A percentile compares a stretch with the other conserved stretches of the same genome.
Evolutionary conservation across 257 asterid genomes (phyloP).

Genomic region (Capsicum baccatum): DNA sequence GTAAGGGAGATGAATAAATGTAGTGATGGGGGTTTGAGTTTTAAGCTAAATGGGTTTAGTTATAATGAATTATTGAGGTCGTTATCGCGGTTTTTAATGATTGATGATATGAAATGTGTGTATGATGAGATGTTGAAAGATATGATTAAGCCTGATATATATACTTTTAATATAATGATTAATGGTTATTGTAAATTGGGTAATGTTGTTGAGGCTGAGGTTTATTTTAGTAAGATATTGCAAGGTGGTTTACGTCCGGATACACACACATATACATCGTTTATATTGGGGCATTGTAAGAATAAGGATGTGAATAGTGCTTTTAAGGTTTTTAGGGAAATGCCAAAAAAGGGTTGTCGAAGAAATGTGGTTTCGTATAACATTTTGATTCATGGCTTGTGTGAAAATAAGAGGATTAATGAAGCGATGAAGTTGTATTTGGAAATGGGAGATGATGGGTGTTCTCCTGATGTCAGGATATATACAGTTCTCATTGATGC

Average conservation of each 20-base stretch:
- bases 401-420: constrained; percentile 59
- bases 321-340: constrained; percentile 45
- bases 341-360: constrained; percentile 61
- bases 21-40: constrained; percentile 38
- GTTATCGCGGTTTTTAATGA: constrained; percentile 57
- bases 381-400: constrained; percentile 72
- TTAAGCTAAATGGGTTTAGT: constrained; percentile 55
- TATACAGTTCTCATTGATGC: constrained; percentile 74
- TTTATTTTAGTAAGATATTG: constrained; percentile 58
- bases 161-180: constrained; percentile 74
- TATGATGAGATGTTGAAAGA: constrained; percentile 66
- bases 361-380: constrained; percentile 75
- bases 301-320: constrained; percentile 63
- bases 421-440: constrained; percentile 56
- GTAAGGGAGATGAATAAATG: constrained; percentile 54
- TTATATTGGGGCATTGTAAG: constrained; percentile 78
- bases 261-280: constrained; percentile 73
- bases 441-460: constrained; percentile 62
- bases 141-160: constrained; percentile 65
- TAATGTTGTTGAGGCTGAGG: constrained; percentile 59
- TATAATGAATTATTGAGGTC: constrained; percentile 67
- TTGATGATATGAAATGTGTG: constrained; percentile 64
- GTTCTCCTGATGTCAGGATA: constrained; percentile 66
- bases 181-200: constrained; percentile 74
- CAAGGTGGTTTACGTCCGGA: constrained; percentile 72